Evolutionary conservation across 1,139 yeast genomes (phyloP).

Genomic region (Suhomyces anneliseae): DNA sequence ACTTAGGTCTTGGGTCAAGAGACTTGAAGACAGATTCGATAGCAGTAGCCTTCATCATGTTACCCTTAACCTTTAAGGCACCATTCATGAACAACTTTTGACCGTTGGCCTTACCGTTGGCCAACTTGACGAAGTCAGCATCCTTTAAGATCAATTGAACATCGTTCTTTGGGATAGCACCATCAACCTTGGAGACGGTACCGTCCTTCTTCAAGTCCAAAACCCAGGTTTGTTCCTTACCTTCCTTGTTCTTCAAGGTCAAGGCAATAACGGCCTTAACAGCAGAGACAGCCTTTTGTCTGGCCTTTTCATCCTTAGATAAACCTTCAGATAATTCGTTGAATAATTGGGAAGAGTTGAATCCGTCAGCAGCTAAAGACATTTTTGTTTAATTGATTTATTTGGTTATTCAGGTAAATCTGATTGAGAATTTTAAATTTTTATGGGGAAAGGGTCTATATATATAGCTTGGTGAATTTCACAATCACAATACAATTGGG

Average conservation of each 20-base stretch:
- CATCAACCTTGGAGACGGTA: conserved; percentile 47
- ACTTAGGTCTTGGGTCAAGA: conserved; percentile 57
- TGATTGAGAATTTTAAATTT: neutral
- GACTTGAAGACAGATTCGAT: conserved; percentile 72
- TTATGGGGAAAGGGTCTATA: conserved; percentile 7
- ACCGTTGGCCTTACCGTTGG: conserved; percentile 77
- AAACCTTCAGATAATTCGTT: conserved; percentile 43
- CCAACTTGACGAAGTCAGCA: conserved; percentile 64
- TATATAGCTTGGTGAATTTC: conserved; percentile 9
- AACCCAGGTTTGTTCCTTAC: conserved; percentile 65
- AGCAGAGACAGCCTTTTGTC: conserved; percentile 44
- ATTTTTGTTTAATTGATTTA: conserved; percentile 15
- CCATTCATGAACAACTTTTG: conserved; percentile 85
- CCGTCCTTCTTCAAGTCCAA: conserved; percentile 73
- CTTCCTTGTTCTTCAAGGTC: conserved; percentile 67
- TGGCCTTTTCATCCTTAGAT: conserved; percentile 34
- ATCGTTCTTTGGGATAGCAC: conserved; percentile 55
- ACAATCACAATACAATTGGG: conserved; percentile 5
- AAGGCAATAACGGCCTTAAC: conserved; percentile 68
- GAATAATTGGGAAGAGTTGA: conserved; percentile 49
- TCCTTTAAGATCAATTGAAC: conserved; percentile 67
- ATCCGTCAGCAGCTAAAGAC: conserved; percentile 49
- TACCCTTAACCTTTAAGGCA: conserved; percentile 82
- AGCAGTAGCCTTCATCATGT: conserved; percentile 85
- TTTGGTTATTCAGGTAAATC: neutral